Base-by-base conservation (phyloP, 1,284 basidiomycete genomes). In the Melanopsichium pennsylvanicum region DNA sequence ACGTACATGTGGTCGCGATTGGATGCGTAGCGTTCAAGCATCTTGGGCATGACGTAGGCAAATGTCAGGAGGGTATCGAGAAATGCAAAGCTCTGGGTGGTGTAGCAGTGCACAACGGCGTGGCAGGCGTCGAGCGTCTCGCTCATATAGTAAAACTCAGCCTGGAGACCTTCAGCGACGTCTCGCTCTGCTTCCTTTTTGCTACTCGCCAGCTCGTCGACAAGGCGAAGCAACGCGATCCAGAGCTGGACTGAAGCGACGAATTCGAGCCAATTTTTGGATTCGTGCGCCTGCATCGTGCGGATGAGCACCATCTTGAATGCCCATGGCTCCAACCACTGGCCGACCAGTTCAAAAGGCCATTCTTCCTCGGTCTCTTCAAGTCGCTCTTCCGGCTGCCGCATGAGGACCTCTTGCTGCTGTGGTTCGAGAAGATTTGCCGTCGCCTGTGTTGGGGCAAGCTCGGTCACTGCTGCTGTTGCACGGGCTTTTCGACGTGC, bases 301-400 rank as follows among this genome's bases (percentile, higher is more conserved):
- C 79, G 68, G 12, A 74, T 56, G 2, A 70, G 67, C 31, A 70
- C 77, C 66, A 80, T 73, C 25, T 69, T 66, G 54, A 80, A 75
- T 2, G 77, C 68, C 78, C 78, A 80, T 6, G 71, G 74, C 45
- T 80, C 73, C 27, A 77, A 62, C 77, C 77, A 79, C 10, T 68
- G 49, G 21, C 52, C 57, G 23, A 80, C 67, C 8, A 75, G 56
- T 26, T 56, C 45, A 31, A 78, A 75, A 0, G 70, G 69, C 72
- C 72, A 78, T 3, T 58, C 38, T 13, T 70, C 54, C 9, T 22
- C 45, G 1, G 26, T 10, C 12, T 41, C 44, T 9, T 35, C 36
- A 0, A 19, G 16, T 6, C 26, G 49, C 32, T 60, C 21, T 26
- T 35, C 43, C 27, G 19, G 18, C 26, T 15, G 27, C 5, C 25